A percentile compares a stretch with the other conserved stretches of the same genome.
Conservation (phyloP, 2,329 filamentous ascomycete species). For the Sarocladium kiliense region DNA sequence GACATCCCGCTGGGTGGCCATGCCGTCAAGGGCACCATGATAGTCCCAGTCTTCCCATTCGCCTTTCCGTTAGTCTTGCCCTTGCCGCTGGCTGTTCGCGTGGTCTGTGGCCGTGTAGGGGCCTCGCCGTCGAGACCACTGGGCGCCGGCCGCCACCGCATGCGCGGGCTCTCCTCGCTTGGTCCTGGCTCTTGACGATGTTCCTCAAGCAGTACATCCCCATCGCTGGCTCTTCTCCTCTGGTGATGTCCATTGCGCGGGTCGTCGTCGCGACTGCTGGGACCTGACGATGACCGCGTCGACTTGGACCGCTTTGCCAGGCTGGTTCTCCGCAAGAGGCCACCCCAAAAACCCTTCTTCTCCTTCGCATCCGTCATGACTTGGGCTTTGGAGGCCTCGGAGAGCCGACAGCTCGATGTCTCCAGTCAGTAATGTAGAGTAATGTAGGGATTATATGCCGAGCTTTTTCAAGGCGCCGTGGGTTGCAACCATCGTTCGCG, state of each 20-base stretch:
- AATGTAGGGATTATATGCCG: not conserved
- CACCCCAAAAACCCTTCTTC: conserved; percentile 37
- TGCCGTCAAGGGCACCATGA: conserved; percentile 35
- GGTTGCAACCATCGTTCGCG: not conserved
- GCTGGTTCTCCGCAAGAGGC: conserved; percentile 44
- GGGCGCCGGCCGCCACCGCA: conserved; percentile 1
- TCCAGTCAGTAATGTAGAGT: not conserved
- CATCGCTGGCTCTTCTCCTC: conserved; percentile 4
- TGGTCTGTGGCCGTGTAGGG: not conserved
- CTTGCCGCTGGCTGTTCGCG: conserved; percentile 10
- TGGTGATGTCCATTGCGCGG: not conserved
- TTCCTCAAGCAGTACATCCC: not conserved
- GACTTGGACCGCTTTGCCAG: conserved; percentile 14
- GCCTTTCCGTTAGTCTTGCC: conserved; percentile 3
- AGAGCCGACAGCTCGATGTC: not conserved
- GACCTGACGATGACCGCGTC: not conserved
- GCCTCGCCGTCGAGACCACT: conserved; percentile 6
- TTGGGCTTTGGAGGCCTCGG: not conserved
- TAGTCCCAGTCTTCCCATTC: not conserved
- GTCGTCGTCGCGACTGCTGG: not conserved
- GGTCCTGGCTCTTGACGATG: not conserved
- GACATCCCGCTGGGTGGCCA: conserved; percentile 54
- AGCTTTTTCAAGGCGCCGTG: not conserved
- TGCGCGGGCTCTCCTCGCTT: not conserved
- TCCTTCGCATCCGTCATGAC: conserved; percentile 8